phyloP scores from a whole-genome alignment of 1,284 basidiomycete genomes.

The Fomitopsis betulina region DNA sequence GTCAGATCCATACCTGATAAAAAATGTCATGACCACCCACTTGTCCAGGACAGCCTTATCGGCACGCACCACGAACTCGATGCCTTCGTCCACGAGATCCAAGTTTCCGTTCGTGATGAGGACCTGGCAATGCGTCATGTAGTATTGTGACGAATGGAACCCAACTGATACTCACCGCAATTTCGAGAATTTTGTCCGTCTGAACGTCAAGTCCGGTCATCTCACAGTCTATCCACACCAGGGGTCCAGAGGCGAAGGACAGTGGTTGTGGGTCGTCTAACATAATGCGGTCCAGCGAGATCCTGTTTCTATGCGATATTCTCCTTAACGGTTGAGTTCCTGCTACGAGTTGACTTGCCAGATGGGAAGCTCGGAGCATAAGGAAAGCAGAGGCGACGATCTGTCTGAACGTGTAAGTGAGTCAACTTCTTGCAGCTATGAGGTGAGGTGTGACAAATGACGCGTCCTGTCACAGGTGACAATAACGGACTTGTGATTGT shows the following conservation, averaged over 20 bases:
- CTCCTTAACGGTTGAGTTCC: neutral
- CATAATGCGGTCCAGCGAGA: slow-evolving; percentile 5
- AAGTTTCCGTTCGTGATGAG: slow-evolving; percentile 81
- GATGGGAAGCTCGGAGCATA: neutral
- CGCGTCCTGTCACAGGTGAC: neutral
- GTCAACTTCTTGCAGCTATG: neutral
- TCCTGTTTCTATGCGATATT: neutral
- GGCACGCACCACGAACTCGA: slow-evolving; percentile 67
- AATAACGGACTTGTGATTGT: neutral
- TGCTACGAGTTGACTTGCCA: neutral
- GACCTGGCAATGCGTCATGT: slow-evolving; percentile 40
- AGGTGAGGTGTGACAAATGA: neutral
- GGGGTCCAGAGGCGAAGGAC: slow-evolving; percentile 54
- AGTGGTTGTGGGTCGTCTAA: slow-evolving; percentile 18
- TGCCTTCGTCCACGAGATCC: slow-evolving; percentile 67
- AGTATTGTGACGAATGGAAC: neutral
- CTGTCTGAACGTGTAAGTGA: neutral
- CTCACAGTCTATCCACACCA: slow-evolving; percentile 89
- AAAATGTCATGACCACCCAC: slow-evolving; percentile 35
- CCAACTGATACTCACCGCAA: slow-evolving; percentile 43
- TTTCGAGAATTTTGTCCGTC: slow-evolving; percentile 73
- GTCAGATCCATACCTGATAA: neutral
- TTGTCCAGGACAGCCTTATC: slow-evolving; percentile 59
- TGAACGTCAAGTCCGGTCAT: slow-evolving; percentile 73
- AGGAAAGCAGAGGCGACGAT: neutral